Evolutionary conservation across 1,139 yeast genomes (phyloP).

Genomic region (Casaregolazyma lundiana): DNA sequence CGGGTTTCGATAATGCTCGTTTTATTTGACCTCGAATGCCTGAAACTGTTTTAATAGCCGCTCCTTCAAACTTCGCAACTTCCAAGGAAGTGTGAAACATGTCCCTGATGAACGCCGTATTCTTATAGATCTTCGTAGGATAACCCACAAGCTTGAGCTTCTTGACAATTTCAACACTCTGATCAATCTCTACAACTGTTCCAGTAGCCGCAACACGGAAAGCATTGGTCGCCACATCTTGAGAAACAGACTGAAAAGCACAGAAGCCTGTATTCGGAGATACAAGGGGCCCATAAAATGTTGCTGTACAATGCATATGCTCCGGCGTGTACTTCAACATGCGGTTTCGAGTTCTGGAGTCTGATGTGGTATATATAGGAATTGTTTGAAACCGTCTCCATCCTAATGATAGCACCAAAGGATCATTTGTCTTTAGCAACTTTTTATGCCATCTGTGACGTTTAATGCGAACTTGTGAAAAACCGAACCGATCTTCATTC

Average conservation of each 20-base stretch:
- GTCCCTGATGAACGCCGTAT: constrained; percentile 94
- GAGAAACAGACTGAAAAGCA: constrained; percentile 86
- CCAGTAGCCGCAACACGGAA: constrained; percentile 99
- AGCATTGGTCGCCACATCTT: constrained; percentile 76
- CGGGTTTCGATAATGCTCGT: constrained; percentile 89
- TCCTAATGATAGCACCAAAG: constrained; percentile 86
- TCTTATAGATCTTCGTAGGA: constrained; percentile 89
- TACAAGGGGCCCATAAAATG: constrained; percentile 94
- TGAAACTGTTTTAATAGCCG: constrained; percentile 90
- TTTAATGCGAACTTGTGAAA: constrained; percentile 87
- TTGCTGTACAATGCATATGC: constrained; percentile 93
- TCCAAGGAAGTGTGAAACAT: constrained; percentile 92
- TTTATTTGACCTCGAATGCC: constrained; percentile 98
- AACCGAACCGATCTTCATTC: constrained; percentile 90
- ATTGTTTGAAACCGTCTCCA: constrained; percentile 98
- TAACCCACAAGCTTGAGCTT: constrained; percentile 92
- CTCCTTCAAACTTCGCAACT: constrained; percentile 98
- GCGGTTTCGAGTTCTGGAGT: constrained; percentile 94
- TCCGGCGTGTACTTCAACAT: constrained; percentile 98
- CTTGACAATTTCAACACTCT: constrained; percentile 86
- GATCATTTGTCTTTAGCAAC: constrained; percentile 92
- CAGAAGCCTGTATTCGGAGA: constrained; percentile 98
- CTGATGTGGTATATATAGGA: constrained; percentile 94
- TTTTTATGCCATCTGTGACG: constrained; percentile 99
- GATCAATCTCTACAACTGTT: constrained; percentile 86